Evolutionary conservation across 208 protist genomes (phyloP).

Genomic region (Leishmania braziliensis): DNA sequence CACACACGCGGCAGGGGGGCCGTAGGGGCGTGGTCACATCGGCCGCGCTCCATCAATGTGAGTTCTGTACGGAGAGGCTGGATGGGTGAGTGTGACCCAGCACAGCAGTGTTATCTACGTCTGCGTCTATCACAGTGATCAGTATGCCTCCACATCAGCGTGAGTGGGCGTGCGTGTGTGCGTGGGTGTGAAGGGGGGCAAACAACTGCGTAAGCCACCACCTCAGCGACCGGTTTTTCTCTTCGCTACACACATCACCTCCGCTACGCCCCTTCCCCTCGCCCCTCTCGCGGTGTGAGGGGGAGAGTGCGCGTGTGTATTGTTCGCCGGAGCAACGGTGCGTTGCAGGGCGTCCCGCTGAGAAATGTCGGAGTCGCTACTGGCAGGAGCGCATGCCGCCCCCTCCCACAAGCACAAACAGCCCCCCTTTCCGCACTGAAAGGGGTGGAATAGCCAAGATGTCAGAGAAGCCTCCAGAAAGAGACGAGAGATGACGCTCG

Average conservation of each 20-base stretch:
- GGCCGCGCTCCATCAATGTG: constrained; percentile 6
- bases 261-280: not conserved
- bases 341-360: not conserved
- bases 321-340: not conserved
- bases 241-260: not conserved
- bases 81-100: not conserved
- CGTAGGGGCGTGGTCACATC: not conserved
- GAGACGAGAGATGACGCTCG: not conserved
- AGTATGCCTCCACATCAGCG: not conserved
- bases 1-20: constrained; percentile 15
- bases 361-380: not conserved
- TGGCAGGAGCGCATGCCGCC: not conserved
- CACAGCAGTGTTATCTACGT: not conserved
- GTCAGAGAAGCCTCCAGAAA: not conserved
- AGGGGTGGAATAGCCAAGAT: not conserved
- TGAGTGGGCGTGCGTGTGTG: not conserved
- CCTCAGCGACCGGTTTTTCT: not conserved
- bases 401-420: not conserved
- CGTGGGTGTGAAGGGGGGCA: not conserved
- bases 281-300: too few species aligned
- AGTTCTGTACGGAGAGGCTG: not conserved
- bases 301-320: not conserved
- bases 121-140: not conserved
- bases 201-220: too few species aligned
- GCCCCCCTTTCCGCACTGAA: not conserved